Percentiles rank a stretch among this genome's conserved stretches.
These are phyloP conservation scores for Penicillium sp. DNA, from an alignment of 2,329 filamentous ascomycete genomes.

Conservation along the genomic window DNA sequence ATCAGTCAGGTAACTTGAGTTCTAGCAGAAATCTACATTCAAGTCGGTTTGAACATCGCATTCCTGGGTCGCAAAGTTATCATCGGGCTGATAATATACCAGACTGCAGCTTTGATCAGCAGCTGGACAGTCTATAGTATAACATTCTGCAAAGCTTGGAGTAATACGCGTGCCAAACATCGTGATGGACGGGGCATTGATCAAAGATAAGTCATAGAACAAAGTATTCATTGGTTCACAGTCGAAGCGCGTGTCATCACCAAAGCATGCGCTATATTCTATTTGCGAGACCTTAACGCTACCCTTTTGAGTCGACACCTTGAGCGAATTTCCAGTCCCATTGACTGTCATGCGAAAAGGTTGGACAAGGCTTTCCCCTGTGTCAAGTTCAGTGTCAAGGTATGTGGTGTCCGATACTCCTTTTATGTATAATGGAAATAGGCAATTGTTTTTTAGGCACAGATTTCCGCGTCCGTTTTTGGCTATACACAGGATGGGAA, in stretches of 20 bases:
- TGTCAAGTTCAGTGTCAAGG: background rate
- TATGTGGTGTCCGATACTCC: background rate
- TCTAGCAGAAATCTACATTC: background rate
- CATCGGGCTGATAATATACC: background rate
- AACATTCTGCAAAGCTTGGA: background rate
- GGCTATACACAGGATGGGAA: background rate
- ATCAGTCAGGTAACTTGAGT: background rate
- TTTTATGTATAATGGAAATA: background rate
- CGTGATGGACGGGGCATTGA: background rate
- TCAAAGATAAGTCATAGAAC: background rate
- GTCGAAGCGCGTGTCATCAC: background rate
- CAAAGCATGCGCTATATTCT: background rate
- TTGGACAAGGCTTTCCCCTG: background rate
- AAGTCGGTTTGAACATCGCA: background rate
- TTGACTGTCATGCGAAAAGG: background rate
- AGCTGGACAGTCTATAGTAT: background rate
- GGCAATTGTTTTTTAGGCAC: background rate
- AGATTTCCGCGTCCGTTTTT: background rate
- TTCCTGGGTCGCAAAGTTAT: background rate
- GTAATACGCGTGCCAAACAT: background rate
- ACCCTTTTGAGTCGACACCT: background rate
- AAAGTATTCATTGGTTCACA: background rate
- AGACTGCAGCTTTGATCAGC: background rate
- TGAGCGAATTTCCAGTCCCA: background rate
- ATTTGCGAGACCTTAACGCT: background rate